Percentiles rank a stretch among this genome's conserved stretches.
Conservation (phyloP, 495 filamentous ascomycete genomes). For the Penicillium longicatenatum region DNA sequence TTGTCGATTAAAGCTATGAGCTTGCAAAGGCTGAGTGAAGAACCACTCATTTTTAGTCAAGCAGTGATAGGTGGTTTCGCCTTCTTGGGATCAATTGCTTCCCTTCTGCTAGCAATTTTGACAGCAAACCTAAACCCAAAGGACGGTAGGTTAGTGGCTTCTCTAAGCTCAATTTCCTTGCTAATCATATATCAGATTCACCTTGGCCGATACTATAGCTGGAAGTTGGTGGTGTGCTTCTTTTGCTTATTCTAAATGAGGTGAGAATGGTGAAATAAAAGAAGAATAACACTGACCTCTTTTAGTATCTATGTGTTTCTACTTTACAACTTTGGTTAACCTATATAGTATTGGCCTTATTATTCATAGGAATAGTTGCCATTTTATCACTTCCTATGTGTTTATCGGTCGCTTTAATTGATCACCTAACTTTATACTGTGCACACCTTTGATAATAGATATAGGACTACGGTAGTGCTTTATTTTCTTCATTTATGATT, state of each 20-base stretch:
- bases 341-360: slow-evolving; percentile 9
- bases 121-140: slow-evolving; percentile 4
- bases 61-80: too few relatives aligned
- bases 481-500: too few relatives aligned
- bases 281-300: slow-evolving; percentile 11
- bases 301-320: slow-evolving; percentile 12
- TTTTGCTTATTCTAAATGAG: slow-evolving; percentile 13
- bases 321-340: slow-evolving; percentile 13
- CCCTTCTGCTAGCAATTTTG: slow-evolving; percentile 6
- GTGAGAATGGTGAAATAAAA: slow-evolving; percentile 11
- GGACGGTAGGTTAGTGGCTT: neutral
- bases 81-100: slow-evolving; percentile 9
- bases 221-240: slow-evolving; percentile 9
- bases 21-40: too few relatives aligned
- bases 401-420: too few relatives aligned
- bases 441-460: too few relatives aligned
- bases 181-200: slow-evolving; percentile 2
- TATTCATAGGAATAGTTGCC: too few relatives aligned
- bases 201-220: slow-evolving; percentile 10
- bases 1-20: too few relatives aligned
- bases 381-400: too few relatives aligned
- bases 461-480: too few relatives aligned
- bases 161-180: slow-evolving; percentile 1
- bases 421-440: too few relatives aligned
- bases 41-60: too few relatives aligned